These are phyloP conservation scores for Rhizopus arrhizus DNA, from an alignment of 371 early-diverging fungal species.

Conservation along the genomic window DNA sequence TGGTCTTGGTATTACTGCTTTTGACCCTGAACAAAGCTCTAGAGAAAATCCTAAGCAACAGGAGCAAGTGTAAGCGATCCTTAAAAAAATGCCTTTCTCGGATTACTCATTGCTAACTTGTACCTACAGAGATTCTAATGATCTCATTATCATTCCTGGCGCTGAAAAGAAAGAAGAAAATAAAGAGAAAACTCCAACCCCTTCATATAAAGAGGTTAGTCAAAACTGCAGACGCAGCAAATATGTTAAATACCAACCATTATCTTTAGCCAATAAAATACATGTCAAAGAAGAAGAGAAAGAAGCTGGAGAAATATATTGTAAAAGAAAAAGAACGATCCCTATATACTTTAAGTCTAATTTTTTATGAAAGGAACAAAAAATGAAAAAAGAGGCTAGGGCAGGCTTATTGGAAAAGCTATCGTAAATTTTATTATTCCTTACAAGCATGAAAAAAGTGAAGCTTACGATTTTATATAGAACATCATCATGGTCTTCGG, in stretches of 20 bases:
- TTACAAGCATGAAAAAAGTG: neutral
- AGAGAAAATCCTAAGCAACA: constrained; percentile 8
- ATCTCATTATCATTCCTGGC: constrained; percentile 44
- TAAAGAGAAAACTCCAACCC: constrained; percentile 3
- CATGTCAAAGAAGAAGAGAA: constrained; percentile 77
- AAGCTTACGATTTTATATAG: constrained; percentile 15
- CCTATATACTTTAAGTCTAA: constrained; percentile 7
- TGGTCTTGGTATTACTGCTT: constrained; percentile 32
- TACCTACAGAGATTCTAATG: constrained; percentile 34
- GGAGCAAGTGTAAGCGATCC: constrained; percentile 9
- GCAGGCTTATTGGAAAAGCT: constrained; percentile 81
- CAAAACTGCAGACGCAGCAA: neutral
- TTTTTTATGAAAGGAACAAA: constrained; percentile 67
- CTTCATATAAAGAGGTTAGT: constrained; percentile 21
- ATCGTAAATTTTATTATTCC: constrained; percentile 39
- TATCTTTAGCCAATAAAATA: constrained; percentile 37
- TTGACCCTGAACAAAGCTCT: constrained; percentile 10
- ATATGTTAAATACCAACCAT: neutral
- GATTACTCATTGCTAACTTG: neutral
- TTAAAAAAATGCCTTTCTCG: neutral
- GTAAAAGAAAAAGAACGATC: constrained; percentile 36
- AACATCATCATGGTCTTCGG: constrained; percentile 69
- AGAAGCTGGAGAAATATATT: constrained; percentile 81
- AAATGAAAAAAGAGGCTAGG: constrained; percentile 92
- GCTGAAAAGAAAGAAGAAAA: constrained; percentile 11